A percentile compares a stretch with the other conserved stretches of the same genome.
Conservation (phyloP, 768 basidiomycete genomes). For the Lactarius sanguifluus region DNA sequence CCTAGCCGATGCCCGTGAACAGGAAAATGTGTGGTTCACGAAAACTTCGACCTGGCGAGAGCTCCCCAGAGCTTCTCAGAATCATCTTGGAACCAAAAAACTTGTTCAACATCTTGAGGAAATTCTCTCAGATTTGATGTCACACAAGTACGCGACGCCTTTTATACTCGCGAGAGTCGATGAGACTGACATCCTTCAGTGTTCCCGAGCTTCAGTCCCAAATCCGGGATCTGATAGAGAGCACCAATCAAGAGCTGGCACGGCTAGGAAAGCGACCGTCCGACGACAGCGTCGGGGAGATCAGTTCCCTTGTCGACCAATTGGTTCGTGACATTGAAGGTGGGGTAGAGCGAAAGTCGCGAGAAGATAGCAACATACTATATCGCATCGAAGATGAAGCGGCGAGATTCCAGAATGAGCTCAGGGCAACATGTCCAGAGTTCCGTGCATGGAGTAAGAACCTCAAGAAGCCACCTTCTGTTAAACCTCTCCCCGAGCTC, state of each 20-base stretch:
- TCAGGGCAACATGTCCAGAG: constrained; percentile 22
- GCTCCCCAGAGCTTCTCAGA: background rate
- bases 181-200: constrained; percentile 37
- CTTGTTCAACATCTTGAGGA: constrained; percentile 16
- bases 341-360: constrained; percentile 50
- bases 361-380: constrained; percentile 31
- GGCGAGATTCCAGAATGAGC: background rate
- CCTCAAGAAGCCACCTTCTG: background rate
- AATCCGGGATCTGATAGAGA: constrained; percentile 42
- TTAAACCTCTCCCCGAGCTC: background rate
- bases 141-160: background rate
- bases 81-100: constrained; percentile 2
- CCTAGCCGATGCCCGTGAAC: background rate
- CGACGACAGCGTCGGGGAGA: constrained; percentile 51
- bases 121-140: constrained; percentile 16
- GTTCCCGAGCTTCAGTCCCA: constrained; percentile 59
- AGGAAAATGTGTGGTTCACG: constrained; percentile 9
- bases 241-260: constrained; percentile 33
- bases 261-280: constrained; percentile 52
- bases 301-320: constrained; percentile 44
- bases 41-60: background rate
- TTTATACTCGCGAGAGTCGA: background rate
- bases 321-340: constrained; percentile 46
- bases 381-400: constrained; percentile 18
- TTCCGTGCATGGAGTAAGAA: constrained; percentile 21